Base-by-base conservation (phyloP, 768 basidiomycete genomes). In the Lactarius trivialis region DNA sequence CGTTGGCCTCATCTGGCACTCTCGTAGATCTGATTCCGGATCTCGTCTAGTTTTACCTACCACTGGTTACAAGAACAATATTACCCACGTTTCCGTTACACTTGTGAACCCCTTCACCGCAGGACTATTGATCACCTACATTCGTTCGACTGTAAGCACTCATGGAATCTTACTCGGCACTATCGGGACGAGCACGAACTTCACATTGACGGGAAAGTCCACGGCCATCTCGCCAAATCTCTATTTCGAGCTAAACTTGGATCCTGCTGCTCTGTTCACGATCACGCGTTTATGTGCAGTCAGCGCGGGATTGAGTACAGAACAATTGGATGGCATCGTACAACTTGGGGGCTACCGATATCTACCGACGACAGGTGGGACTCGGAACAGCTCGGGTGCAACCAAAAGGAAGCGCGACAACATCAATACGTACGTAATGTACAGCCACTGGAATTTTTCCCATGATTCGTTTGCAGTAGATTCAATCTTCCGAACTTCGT, bases 101-200 rank as follows among this genome's bases (percentile, higher is more conserved):
- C 76, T 91, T 33, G 76, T 70, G 51, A 89, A 91, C 70, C 88
- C 87, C 4, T 90, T 91, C 74, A 83, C 81, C 6, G 75, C 84
- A 2, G 73, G 76, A 26, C 76, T 90, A 39, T 71, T 74, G 32
- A 82, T 90, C 63, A 86, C 82, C 3, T 73, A 76, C 51, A 81
- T 89, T 57, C 72, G 76, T 30, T 85, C 86, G 3, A 82, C 76
- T n/a, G 82, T 90, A 48, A 78, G 78, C 9, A 80, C 81, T 9
- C 82, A 81, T 58, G 86, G 85, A 1, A 81, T 90, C 59, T 69
- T 70, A 15, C 77, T 90, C 36, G 88, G 88, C 0, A 79, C 76
- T 24, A 89, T 91, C 64, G 74, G 79, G 53, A 78, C 81, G 9
- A 66, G 73, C 7, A 82, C 76, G 1, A 75, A 78, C 64, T 87